Base-by-base conservation (phyloP, 1,139 yeast species). In the Yamadazyma triangularis region DNA sequence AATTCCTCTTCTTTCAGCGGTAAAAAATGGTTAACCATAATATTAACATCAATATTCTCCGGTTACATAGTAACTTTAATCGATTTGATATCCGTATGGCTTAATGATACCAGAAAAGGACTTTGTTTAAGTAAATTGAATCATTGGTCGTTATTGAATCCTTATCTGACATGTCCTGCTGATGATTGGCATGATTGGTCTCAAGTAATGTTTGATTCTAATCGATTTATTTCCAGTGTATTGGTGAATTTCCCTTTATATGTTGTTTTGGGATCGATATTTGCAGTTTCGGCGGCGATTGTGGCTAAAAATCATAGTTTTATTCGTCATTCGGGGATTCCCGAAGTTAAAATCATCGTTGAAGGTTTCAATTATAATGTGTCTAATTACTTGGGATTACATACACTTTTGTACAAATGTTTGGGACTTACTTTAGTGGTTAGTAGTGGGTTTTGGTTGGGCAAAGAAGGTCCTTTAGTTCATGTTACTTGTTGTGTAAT, bases 401-500 rank as follows among this genome's bases (percentile, higher is more conserved):
- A 50, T 13, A 67, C 81, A 2, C 58, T 81, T 11, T 23, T 70
- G 2, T 58, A 63, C 38, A 81, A 81, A 45, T 59, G 69, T 2
- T 30, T 63, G 3, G 82, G 87, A 15, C 57, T 83, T 37, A 58
- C 79, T 23, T 58, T 82, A 29, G 80, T 79, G 24, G 83, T 86
- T 10, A 79, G 94, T 14, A 77, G 93, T 1, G 96, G 96, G 0
- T 52, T 89, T 2, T 86, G 95, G 84, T 70, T 87, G 5, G 96
- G 97, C 8, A 84, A 83, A 50, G 97, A 89, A 48, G 97, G 96
- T 2, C 97, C 97, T 0, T 64, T 91, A 35, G 95, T 87, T 19
- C 96, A 88, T 55, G 77, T 88, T 7, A 77, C 94, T 0, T 79
- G 89, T 39, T 82, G 93, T 42, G 70, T 68, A 13, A 47, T 64